Evolutionary conservation across 179 eudicot genomes (phyloP), one percentile per base, ranked within the genome.

Genomic region (Silene coronaria): DNA sequence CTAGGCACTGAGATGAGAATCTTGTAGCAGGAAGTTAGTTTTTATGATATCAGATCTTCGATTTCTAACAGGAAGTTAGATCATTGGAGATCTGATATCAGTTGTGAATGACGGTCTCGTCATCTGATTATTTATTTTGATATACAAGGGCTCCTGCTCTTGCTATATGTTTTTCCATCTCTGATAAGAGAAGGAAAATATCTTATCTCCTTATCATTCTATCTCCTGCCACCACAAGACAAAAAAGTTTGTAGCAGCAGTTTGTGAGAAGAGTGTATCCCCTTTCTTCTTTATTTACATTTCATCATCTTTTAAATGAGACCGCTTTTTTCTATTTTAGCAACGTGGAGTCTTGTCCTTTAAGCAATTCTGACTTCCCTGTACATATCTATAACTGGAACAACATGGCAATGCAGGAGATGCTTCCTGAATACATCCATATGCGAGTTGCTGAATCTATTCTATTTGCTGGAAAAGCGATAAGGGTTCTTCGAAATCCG

Each of bases 401-500:
- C 22, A 3, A 42, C 34, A 30, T 76, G 71, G 59, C 11, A 64
- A 61, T 82, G 84, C 92, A 96, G 99, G 98, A 93, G 76, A 96
- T 96, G 99, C 91, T 96, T 70, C 97, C 98, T 57, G 99, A 93
- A 73, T 91, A 93, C 76, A 85, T 96, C 66, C 84, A 92, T 59
- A 87, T 91, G 96, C 87, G 89, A 60, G 88, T 91, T 70, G 99
- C 97, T 36, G 99, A 96, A 76, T 93, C 98, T 60, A 79, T 96
- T 78, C 93, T 91, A 38, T 96, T 96, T 85, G 96, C 97, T 77
- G 99, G 99, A 77, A 96, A 96, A 87, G 99, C 99, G 75, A 85
- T 96, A 69, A 85, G 97, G 82, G 90, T 93, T 70, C 93, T 96
- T 26, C 91, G 98, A 36, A 91, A 96, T 84, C 99, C 98, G 74